A percentile compares a stretch with the other conserved stretches of the same genome.
Evolutionary conservation across 257 asterid genomes (phyloP).

Genomic region (Solanum corneliomulleri): DNA sequence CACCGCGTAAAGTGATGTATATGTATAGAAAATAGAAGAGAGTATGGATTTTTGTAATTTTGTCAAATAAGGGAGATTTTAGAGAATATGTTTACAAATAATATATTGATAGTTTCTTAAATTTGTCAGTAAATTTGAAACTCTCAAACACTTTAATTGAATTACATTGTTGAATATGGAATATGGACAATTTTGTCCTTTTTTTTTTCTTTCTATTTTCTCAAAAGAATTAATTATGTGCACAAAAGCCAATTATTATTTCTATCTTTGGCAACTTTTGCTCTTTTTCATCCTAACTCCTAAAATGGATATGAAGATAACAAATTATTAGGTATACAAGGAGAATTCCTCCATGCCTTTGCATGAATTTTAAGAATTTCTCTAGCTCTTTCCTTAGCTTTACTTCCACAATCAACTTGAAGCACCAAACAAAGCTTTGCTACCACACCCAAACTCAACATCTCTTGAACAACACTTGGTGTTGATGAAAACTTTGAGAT

Average conservation of each 20-base stretch:
- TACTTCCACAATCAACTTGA: conserved; percentile 55
- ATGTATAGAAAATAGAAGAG: too few relatives aligned
- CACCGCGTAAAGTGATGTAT: too few relatives aligned
- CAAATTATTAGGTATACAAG: conserved; percentile 43
- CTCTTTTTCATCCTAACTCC: background rate
- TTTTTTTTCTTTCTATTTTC: background rate
- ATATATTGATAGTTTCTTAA: too few relatives aligned
- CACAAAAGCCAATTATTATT: background rate
- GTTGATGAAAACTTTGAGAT: conserved; percentile 46
- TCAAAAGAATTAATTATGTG: background rate
- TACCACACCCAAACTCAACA: conserved; percentile 67
- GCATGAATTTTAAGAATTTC: conserved; percentile 55
- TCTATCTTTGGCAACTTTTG: background rate
- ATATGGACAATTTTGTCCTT: background rate
- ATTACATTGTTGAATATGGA: background rate
- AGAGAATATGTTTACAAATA: too few relatives aligned
- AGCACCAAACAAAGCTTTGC: conserved; percentile 52
- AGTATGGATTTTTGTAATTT: too few relatives aligned
- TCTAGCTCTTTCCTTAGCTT: conserved; percentile 54
- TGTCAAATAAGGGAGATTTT: too few relatives aligned
- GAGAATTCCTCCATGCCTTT: conserved; percentile 54
- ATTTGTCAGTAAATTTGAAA: too few relatives aligned
- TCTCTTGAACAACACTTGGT: conserved; percentile 37
- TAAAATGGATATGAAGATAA: conserved; percentile 31
- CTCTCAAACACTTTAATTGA: too few relatives aligned